Base-by-base conservation (phyloP, 2,329 filamentous ascomycete genomes). In the Cryphonectria naterciae region DNA sequence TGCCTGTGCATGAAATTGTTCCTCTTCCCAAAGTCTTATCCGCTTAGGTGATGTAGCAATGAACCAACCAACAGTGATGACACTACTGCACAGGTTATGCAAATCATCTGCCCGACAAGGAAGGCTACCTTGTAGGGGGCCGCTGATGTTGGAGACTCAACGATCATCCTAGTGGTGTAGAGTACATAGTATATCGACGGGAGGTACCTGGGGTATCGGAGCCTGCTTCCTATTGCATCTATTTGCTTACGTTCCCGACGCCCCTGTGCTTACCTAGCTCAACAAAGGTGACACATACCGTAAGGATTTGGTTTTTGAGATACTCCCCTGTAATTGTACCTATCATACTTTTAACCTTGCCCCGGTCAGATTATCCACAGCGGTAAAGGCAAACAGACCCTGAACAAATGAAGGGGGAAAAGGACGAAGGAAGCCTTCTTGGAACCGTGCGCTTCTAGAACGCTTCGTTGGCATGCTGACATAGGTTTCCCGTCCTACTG, bases 31-130 rank as follows among this genome's bases (percentile, higher is more conserved):
- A 39, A n/a, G 46, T n/a, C 7, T 49, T 22, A 8, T n/a, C 6
- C 46, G 46, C 46, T 49, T n/a, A n/a, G 46, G 46, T 49, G 46
- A 49, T 49, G 46, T n/a, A 49, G 46, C 46, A 49, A 49, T 49
- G 46, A n/a, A n/a, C 46, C 46, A 49, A 8, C 13, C 41, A 49
- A n/a, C 22, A 6, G 19, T 49, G 46, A 49, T 49, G 46, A 49
- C 46, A 49, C 46, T 49, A 49, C 46, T 49, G 22, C 46, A 49
- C 4, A n/a, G 22, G 19, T 49, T 8, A 49, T 49, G 46, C 46
- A 49, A n/a, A 49, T n/a, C 46, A 8, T n/a, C 46, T 49, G 22
- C 46, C 46, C 46, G n/a, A n/a, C 5, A 49, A 49, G 43, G 43
- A 49, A 49, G 43, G 43, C 43, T 49, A n/a, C 22, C 19, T 39